Evolutionary conservation across 345 rosid genomes (phyloP), one percentile per base, ranked within the genome.

Genomic region (Arabis hirsuta): DNA sequence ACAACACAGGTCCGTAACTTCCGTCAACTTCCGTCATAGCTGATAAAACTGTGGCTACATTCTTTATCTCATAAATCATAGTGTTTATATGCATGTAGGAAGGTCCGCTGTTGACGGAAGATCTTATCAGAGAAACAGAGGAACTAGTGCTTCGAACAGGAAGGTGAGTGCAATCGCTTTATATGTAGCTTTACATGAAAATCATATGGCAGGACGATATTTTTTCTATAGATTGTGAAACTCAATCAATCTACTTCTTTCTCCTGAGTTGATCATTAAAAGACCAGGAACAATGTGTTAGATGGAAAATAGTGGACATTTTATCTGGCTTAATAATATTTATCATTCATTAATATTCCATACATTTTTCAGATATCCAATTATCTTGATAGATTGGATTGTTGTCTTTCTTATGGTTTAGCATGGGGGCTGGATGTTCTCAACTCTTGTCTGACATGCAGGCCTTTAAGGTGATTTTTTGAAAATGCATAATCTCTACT

Each of bases 351-450:
- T 76, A 55, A 62, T 50, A 50, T 75, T 67, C 59, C 22, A 59
- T 55, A 68, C 34, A 14, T 24, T 55, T 55, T 73, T 36, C 42
- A 64, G 51, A 61, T 62, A 55, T 76, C 47, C 53, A 62, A 7
- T 59, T 66, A 34, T 60, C 62, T 60, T 76, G 67, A 69, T 70
- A 76, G 34, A 76, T 63, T 76, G 42, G 61, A 56, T 52, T 69
- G 48, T 73, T 73, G 64, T 79, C 65, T 57, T 77, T 82, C 61
- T 59, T 74, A 20, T 81, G 76, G 52, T 76, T 62, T 85, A 95
- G 99, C 82, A 90, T 95, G 73, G 99, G 99, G 76, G 99, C 97
- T 84, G 99, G 96, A 48, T 91, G 99, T 80, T 95, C 99, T 82
- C 99, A 88, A 79, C 96, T 95, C 73, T 87, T 91, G 43, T 95